Conservation (phyloP, 371 early-diverging fungal species). For the Syncephalastrum contaminatum region DNA sequence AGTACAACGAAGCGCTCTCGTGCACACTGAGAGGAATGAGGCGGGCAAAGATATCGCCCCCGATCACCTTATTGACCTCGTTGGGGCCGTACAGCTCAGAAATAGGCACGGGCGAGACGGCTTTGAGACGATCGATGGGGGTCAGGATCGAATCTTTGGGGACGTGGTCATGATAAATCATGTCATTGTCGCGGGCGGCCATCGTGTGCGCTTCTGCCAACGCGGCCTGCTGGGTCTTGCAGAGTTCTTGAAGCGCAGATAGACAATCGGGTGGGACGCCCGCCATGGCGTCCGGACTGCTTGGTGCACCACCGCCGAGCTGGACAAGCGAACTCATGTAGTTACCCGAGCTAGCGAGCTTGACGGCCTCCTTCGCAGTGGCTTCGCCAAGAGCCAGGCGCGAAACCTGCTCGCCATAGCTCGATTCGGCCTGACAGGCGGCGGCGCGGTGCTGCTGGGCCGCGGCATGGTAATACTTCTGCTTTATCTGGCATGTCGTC, state of each 20-base stretch:
- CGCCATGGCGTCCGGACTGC: constrained; percentile 24
- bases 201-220: constrained; percentile 57
- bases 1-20: constrained; percentile 87
- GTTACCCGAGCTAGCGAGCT: constrained; percentile 52
- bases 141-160: constrained; percentile 75
- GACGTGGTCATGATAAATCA: constrained; percentile 88
- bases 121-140: constrained; percentile 75
- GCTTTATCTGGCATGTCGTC: constrained; percentile 73
- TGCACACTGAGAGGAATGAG: constrained; percentile 90
- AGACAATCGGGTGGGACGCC: constrained; percentile 56
- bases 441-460: constrained; percentile 80
- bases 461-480: constrained; percentile 78
- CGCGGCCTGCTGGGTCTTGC: constrained; percentile 53
- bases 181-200: constrained; percentile 87
- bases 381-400: constrained; percentile 75
- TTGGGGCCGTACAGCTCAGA: constrained; percentile 63
- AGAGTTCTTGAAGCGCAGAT: constrained; percentile 58
- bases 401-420: constrained; percentile 83
- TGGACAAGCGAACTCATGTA: constrained; percentile 3
- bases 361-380: constrained; percentile 79
- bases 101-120: constrained; percentile 73
- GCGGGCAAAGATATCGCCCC: constrained; percentile 79
- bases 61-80: constrained; percentile 72
- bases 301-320: neutral
- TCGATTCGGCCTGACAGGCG: constrained; percentile 68